Conservation (phyloP, 495 filamentous ascomycete genomes). For the Amniculicola lignicola region DNA sequence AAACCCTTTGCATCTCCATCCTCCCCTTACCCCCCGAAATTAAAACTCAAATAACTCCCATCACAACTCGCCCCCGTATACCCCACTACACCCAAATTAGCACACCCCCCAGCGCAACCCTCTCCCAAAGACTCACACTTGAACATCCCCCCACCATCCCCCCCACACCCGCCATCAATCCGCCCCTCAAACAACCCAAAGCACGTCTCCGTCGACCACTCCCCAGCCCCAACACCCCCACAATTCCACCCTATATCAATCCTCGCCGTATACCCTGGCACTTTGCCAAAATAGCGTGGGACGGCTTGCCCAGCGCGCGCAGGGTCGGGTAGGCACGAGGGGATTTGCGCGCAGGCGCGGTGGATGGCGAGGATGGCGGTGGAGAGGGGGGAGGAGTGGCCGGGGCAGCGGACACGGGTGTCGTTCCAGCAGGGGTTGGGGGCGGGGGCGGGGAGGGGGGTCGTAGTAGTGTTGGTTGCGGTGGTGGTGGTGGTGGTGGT, state of each 20-base stretch:
- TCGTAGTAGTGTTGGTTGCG: not conserved
- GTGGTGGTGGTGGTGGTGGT: not conserved
- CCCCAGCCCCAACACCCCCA: not conserved
- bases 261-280: not conserved
- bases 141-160: not conserved
- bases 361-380: not conserved
- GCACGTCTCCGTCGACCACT: not conserved
- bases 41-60: not conserved
- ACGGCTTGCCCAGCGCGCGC: not conserved
- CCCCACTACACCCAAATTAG: not conserved
- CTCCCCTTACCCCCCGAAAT: not conserved
- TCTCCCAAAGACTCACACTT: no score
- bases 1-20: no score
- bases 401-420: not conserved
- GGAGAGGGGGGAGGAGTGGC: not conserved
- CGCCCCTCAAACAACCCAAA: not conserved
- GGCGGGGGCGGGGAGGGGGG: not conserved
- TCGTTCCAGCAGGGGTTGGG: no score
- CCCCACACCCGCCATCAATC: not conserved
- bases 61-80: not conserved
- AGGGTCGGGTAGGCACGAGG: not conserved
- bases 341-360: not conserved
- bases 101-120: no score
- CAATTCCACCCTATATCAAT: not conserved
- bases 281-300: not conserved